These are phyloP conservation scores for Thraustotheca clavata DNA, from an alignment of 352 stramenopile species.

Conservation along the genomic window DNA sequence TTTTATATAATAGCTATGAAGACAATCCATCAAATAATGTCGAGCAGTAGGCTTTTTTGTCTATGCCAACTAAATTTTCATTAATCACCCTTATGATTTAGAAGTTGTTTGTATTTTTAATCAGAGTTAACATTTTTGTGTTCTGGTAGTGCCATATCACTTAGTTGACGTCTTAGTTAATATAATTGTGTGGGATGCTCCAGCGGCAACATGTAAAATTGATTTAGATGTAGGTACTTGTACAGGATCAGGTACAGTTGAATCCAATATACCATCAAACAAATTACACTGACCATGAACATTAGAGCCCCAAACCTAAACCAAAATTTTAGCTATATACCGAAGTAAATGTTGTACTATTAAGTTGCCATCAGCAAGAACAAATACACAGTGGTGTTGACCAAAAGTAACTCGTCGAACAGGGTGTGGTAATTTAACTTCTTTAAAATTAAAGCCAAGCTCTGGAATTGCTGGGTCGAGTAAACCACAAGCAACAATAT, in stretches of 20 bases:
- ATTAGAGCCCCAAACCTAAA: slow-evolving; percentile 8
- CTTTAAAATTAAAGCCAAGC: not conserved
- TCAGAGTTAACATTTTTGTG: too few species aligned
- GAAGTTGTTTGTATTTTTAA: too few species aligned
- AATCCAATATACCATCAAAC: not conserved
- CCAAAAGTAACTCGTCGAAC: not conserved
- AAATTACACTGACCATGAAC: slow-evolving; percentile 2
- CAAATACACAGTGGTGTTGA: not conserved
- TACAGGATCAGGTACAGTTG: not conserved
- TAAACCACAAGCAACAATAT: not conserved
- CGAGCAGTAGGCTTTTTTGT: too few species aligned
- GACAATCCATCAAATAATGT: too few species aligned
- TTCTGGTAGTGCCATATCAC: too few species aligned
- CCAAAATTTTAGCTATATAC: not conserved
- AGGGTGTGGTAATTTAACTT: not conserved
- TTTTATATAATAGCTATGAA: too few species aligned
- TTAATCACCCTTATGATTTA: too few species aligned
- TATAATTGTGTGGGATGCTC: not conserved
- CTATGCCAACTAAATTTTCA: too few species aligned
- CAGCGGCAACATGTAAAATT: not conserved
- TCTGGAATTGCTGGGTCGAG: not conserved
- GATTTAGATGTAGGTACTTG: not conserved
- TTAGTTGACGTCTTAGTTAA: too few species aligned
- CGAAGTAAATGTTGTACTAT: not conserved
- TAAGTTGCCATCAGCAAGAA: not conserved